Base-by-base conservation (phyloP, 176 grass and related monocot genomes). In the Aegilops longissima region DNA sequence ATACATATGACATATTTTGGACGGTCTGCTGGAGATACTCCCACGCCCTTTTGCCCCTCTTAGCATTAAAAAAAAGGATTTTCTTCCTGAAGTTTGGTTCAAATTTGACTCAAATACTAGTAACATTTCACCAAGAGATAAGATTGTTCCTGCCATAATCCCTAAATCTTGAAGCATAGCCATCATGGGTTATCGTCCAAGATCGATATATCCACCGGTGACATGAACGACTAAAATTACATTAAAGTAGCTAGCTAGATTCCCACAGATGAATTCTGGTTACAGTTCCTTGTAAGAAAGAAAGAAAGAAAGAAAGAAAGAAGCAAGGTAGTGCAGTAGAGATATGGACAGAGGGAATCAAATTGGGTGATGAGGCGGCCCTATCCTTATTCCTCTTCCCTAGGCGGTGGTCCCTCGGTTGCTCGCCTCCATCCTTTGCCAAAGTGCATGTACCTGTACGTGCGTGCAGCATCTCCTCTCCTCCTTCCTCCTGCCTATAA, bases 321-420 rank as follows among this genome's bases (percentile, higher is more conserved):
- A 58, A 56, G 6, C 17, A 56, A 58, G 54, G 54, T 21, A 20
- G 17, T 45, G 11, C 20, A 56, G 52, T 56, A 58, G 54, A 58
- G 54, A 58, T 58, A 58, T 58, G 54, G 18, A 58, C 18, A 1
- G 18, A 58, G 18, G 0, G 54, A 58, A 58, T 58, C 54, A 58
- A 58, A 58, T 58, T 58, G 6, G 0, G 54, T 8, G 17, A 58
- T 20, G 40, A 23, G 67, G 9, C 20, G 29, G 10, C 27, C 42
- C 66, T 70, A 70, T 84, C 58, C 17, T 51, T 85, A 85, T 85
- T 85, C 83, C 59, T 66, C 59, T 35, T 76, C 38, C 72, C 25
- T 63, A 82, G 11, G 68, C 16, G 44, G 62, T 88, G 86, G 86
- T 31, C 86, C 86, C 86, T 83, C 23, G 61, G 4, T 17, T 44